These are phyloP conservation scores for Boechera retrofracta DNA, from an alignment of 345 rosid species.

Conservation along the genomic window DNA sequence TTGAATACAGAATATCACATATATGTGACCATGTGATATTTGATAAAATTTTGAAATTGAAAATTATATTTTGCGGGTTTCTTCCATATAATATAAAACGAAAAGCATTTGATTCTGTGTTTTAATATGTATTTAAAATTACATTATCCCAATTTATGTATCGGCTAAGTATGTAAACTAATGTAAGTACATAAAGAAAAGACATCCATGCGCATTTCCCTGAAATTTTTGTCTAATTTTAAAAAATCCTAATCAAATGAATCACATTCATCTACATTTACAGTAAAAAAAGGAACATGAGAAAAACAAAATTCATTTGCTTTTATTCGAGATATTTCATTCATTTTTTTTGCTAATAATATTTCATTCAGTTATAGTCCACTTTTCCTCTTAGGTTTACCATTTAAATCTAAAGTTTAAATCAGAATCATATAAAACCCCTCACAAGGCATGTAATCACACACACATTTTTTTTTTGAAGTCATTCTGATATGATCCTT, in stretches of 20 bases:
- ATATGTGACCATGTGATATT: not conserved
- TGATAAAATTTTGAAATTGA: not conserved
- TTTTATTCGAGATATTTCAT: not conserved
- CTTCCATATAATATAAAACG: not conserved
- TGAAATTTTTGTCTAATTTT: not conserved
- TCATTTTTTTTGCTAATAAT: too few relatives aligned
- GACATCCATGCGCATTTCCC: not conserved
- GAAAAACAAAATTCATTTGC: not conserved
- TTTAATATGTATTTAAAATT: not conserved
- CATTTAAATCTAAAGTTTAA: not conserved
- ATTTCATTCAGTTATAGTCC: not conserved
- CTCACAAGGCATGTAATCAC: not conserved
- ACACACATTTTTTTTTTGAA: too few relatives aligned
- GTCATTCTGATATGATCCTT: too few relatives aligned
- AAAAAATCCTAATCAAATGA: not conserved
- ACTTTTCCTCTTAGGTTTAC: not conserved
- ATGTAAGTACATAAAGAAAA: not conserved
- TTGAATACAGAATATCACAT: not conserved
- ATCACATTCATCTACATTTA: not conserved
- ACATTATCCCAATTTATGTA: not conserved
- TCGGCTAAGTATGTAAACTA: not conserved
- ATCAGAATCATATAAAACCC: not conserved
- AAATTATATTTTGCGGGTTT: not conserved
- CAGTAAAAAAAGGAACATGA: not conserved
- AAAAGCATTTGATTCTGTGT: not conserved